Evolutionary conservation across 768 basidiomycete species (phyloP), one percentile per base, ranked within the genome.

Genomic region (Russula sp.): DNA sequence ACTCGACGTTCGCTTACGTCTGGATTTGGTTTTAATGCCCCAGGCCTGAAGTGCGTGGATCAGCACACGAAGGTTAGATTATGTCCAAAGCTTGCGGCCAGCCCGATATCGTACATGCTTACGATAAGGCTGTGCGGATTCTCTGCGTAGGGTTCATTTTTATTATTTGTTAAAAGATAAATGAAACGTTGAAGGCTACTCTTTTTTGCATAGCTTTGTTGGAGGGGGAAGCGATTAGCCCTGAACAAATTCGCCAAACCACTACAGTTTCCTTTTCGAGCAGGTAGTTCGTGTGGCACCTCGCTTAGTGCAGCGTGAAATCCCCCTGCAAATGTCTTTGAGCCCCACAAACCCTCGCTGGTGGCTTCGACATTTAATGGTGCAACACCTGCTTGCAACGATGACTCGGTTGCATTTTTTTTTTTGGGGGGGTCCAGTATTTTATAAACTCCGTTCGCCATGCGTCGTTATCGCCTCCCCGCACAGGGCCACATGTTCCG

Each of bases 41-140:
- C 61, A 58, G 56, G 41, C 60, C 39, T 61, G 16, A 63, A 49
- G 62, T 45, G 58, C 62, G 58, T 63, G 62, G 57, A 63, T 63
- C 62, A 63, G 22, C 39, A 54, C 62, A 59, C 35, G 62, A 63
- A 59, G 13, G 38, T 9, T 25, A 14, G 41, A 62, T 52, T 39
- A 58, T 62, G 43, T 58, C 42, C 46, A 18, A 25, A 32, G 22
- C 58, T 52, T 14, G 22, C 59, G 42, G 22, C 49, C 35, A 45
- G 43, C 47, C 34, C 45, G 48, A 63, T 35, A 41, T 22, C 42
- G 32, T 2, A 55, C 42, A 54, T 25, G 53, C 22, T 51, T 39
- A 36, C 22, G 57, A 49, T 34, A 51, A 49, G 62, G 62, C 62
- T 63, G 62, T 63, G 61, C 50, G 43, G 46, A 34, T 53, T 58